Evolutionary conservation across 768 basidiomycete species (phyloP), one percentile per base, ranked within the genome.

Genomic region (Mycena sanguinolenta): DNA sequence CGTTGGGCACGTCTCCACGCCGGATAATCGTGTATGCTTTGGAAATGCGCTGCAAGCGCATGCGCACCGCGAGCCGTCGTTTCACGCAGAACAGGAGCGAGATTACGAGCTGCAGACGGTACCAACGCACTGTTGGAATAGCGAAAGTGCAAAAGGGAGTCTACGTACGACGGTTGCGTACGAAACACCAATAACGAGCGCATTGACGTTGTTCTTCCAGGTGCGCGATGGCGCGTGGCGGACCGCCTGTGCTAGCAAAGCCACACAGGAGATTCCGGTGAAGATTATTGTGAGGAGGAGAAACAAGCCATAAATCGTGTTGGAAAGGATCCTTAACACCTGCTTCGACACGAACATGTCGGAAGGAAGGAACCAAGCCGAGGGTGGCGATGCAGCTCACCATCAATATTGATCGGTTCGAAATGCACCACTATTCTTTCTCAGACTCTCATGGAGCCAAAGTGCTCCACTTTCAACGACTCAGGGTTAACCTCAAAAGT

Each of bases 221-320:
- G 87, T 83, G 69, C 79, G 81, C 52, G 77, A 81, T 2, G 87
- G 87, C 3, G 91, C 84, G 0, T 89, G 92, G 59, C 92, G 85
- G 23, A 92, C 89, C 0, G 93, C 92, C 77, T 95, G 93, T 0
- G 90, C 88, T 59, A 94, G 85, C 62, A 94, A 82, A 0, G 89
- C 86, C 2, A 87, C 80, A 73, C 89, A 90, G 7, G 92, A 93
- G 23, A 93, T 82, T 34, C 89, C 88, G 42, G 87, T 81, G 53
- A 90, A 87, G 50, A 88, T 86, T 27, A 85, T 80, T 7, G 86
- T 84, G 49, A 86, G 66, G 42, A 90, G 77, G 12, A 89, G 79
- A 30, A 91, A 80, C 49, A 89, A 73, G 32, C 78, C 82, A 83
- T 93, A 92, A 70, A 84, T 84, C 52, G 84, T 73, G 69, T 86